Base-by-base conservation (phyloP, 1,139 yeast genomes). In the Geotrichum siamense region DNA sequence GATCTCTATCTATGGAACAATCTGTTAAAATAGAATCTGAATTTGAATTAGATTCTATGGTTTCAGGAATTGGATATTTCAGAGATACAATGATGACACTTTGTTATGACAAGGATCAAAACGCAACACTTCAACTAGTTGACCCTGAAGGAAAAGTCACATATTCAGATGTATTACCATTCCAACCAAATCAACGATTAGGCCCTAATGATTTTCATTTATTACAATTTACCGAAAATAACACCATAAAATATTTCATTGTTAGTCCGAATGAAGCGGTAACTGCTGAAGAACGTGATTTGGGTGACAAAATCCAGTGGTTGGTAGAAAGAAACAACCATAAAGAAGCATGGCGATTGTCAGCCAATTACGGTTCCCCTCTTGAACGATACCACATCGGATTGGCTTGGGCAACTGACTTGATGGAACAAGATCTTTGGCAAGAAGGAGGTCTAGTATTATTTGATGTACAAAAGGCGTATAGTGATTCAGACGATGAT, bases 191-290 rank as follows among this genome's bases (percentile, higher is more conserved):
- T 38, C 71, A 75, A 33, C 69, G 72, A 21, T 64, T 86, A 28
- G 89, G 94, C 0, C 68, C 84, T 16, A 89, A 89, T 60, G 97
- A 91, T 58, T 84, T 81, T 56, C 78, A 76, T 62, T 87, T 40
- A 51, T 53, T 13, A 21, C 44, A 44, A 54, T 53, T 16, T 48
- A 52, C 40, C 37, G 51, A 34, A 13, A 43, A 43, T 6, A 38
- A 41, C 12, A 44, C 37, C 20, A 53, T 55, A 10, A 66, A 70
- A 33, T 85, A 82, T 65, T 82, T 71, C 52, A 69, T 91, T 16
- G 69, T 89, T 3, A 79, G 93, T 58, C 85, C 96, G 0, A 76
- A 76, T 42, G 97, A 87, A 62, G 89, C 81, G 1, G 82, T 89
- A 1, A 67, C 78, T 15, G 89, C 89, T 0, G 75, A 79, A 53